phyloP scores from a whole-genome alignment of 768 basidiomycete genomes.

The Russula sp. region DNA sequence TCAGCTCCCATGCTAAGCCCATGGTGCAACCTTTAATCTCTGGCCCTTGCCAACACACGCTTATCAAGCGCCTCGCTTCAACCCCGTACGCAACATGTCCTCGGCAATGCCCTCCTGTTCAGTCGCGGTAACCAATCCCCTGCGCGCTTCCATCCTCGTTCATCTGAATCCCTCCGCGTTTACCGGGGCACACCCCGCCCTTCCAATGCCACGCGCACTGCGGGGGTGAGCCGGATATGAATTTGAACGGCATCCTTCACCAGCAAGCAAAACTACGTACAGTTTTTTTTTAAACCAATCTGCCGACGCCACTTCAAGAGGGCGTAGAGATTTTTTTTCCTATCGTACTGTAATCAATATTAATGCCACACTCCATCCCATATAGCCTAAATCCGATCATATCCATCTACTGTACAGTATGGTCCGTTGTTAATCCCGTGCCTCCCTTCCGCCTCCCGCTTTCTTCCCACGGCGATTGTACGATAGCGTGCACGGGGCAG shows the following conservation, averaged over 20 bases:
- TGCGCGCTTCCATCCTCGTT: neutral
- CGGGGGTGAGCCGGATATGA: conserved; percentile 15
- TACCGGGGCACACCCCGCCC: conserved; percentile 9
- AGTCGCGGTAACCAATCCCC: neutral
- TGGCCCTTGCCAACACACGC: neutral
- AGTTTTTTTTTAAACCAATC: neutral
- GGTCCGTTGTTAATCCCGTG: too few species aligned
- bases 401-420: too few species aligned
- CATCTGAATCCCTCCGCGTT: conserved; percentile 2
- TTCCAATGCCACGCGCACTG: neutral
- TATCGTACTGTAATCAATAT: neutral
- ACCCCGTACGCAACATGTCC: neutral
- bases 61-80: neutral
- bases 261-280: conserved; percentile 5
- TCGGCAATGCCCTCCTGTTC: neutral
- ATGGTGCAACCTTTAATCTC: neutral
- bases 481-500: neutral
- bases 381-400: conserved; percentile 20
- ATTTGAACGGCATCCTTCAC: conserved; percentile 5
- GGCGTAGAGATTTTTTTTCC: conserved; percentile 1
- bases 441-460: neutral
- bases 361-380: neutral
- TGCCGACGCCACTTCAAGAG: conserved; percentile 16
- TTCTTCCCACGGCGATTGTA: conserved; percentile 4
- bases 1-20: conserved; percentile 22